Conservation (phyloP, 768 basidiomycete genomes). For the Mycena amicta region DNA sequence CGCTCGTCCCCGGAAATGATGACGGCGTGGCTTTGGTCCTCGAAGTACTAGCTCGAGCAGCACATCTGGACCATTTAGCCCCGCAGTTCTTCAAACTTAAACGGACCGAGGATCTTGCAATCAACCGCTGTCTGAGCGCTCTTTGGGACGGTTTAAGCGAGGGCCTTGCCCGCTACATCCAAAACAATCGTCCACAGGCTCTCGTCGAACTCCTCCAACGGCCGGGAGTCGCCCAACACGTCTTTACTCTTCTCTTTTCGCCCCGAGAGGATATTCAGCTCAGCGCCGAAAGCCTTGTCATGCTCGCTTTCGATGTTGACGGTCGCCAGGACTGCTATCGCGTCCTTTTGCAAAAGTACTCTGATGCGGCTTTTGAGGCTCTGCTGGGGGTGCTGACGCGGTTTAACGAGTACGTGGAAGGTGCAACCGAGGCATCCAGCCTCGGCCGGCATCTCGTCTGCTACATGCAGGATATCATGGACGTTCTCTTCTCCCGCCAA, state of each 20-base stretch:
- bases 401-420: slow-evolving; percentile 63
- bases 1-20: slow-evolving; percentile 58
- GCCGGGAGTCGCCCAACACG: slow-evolving; percentile 57
- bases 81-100: slow-evolving; percentile 46
- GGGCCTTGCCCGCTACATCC: slow-evolving; percentile 64
- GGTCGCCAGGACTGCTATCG: slow-evolving; percentile 87
- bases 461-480: slow-evolving; percentile 90
- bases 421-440: slow-evolving; percentile 82
- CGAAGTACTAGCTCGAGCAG: slow-evolving; percentile 54
- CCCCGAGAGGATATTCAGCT: slow-evolving; percentile 75
- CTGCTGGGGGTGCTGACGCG: slow-evolving; percentile 66
- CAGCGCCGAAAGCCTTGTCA: slow-evolving; percentile 78
- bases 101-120: slow-evolving; percentile 27
- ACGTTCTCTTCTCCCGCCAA: slow-evolving; percentile 75
- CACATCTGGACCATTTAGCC: slow-evolving; percentile 69
- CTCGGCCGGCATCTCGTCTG: slow-evolving; percentile 89
- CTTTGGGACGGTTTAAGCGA: slow-evolving; percentile 67
- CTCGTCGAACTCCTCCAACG: slow-evolving; percentile 57
- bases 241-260: slow-evolving; percentile 77
- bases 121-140: slow-evolving; percentile 62
- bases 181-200: slow-evolving; percentile 56
- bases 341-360: slow-evolving; percentile 67
- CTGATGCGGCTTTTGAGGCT: slow-evolving; percentile 69
- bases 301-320: slow-evolving; percentile 88
- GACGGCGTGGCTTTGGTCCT: slow-evolving; percentile 63